phyloP scores from a whole-genome alignment of 345 rosid genomes.

The Zanthoxylum bungeanum region DNA sequence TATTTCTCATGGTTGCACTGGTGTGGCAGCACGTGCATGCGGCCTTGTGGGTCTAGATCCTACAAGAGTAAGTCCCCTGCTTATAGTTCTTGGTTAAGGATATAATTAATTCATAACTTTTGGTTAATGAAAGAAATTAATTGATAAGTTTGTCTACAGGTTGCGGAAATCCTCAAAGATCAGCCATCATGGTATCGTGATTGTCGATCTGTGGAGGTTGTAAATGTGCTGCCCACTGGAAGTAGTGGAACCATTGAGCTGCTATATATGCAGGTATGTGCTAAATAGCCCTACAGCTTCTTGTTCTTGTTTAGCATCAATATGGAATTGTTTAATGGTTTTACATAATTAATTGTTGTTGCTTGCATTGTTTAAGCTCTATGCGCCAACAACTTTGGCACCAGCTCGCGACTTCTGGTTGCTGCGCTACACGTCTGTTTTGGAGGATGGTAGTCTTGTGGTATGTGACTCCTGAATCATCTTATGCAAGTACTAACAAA shows the following conservation, averaged over 20 bases:
- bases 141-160: constrained; percentile 35
- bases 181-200: constrained; percentile 89
- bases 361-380: constrained; percentile 45
- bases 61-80: constrained; percentile 62
- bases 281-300: neutral
- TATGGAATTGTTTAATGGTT: neutral
- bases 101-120: neutral
- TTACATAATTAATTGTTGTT: neutral
- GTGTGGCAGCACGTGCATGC: constrained; percentile 98
- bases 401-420: constrained; percentile 99
- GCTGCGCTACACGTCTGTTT: constrained; percentile 88
- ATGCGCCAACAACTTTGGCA: constrained; percentile 96
- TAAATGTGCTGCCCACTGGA: constrained; percentile 82
- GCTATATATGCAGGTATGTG: constrained; percentile 86
- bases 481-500: constrained; percentile 1
- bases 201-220: constrained; percentile 86
- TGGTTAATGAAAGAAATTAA: no score
- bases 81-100: neutral
- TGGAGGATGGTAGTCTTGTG: constrained; percentile 99
- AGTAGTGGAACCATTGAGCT: constrained; percentile 97
- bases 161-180: constrained; percentile 97
- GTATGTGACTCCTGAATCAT: constrained; percentile 32
- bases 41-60: constrained; percentile 99
- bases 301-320: neutral
- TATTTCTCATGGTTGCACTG: constrained; percentile 98